Conservation (phyloP, 2,329 filamentous ascomycete genomes). For the Aspergillus ruber region DNA sequence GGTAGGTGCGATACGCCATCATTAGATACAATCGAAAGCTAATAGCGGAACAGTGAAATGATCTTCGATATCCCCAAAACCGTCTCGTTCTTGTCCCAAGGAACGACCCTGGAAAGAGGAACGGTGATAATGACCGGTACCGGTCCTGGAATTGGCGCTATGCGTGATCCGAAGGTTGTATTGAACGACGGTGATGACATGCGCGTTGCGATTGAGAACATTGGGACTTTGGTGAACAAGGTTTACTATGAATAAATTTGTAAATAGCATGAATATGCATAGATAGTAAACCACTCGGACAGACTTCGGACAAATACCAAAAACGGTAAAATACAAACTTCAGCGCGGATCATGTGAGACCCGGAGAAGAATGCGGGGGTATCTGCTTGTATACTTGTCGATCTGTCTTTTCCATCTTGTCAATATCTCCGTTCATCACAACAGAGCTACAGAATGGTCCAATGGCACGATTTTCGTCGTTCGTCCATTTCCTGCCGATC, state of each 20-base stretch:
- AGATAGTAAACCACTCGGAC: not conserved
- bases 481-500: not conserved
- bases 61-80: conserved; percentile 34
- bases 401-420: too few species aligned
- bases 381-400: too few species aligned
- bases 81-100: conserved; percentile 32
- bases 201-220: conserved; percentile 30
- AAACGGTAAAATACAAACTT: too few species aligned
- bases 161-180: conserved; percentile 35
- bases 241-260: conserved; percentile 30
- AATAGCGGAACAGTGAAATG: conserved; percentile 22
- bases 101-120: conserved; percentile 33
- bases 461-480: not conserved
- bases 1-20: conserved; percentile 6
- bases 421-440: too few species aligned
- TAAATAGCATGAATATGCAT: not conserved
- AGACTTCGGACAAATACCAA: not conserved
- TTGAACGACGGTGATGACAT: conserved; percentile 35
- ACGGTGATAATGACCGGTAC: conserved; percentile 39
- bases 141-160: conserved; percentile 38
- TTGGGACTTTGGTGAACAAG: conserved; percentile 34
- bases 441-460: too few species aligned
- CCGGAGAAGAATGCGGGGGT: too few species aligned
- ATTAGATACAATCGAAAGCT: not conserved
- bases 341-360: too few species aligned